Base-by-base conservation (phyloP, 129 eudicot genomes). In the Erigeron canadensis region DNA sequence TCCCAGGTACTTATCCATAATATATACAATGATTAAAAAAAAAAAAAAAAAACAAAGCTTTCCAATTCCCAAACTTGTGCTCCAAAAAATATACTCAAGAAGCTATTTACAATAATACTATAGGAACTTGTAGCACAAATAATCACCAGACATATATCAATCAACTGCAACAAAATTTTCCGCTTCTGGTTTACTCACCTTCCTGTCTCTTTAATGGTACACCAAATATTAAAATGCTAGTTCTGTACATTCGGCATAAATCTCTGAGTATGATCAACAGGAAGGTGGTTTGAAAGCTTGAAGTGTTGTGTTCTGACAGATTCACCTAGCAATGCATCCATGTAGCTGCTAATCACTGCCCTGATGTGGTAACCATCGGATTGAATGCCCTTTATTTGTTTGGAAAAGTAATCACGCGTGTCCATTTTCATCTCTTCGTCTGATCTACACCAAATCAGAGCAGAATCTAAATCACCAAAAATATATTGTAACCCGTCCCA, bases 281-380 rank as follows among this genome's bases (percentile, higher is more conserved):
- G 67, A 78, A 82, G 74, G 13, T 81, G 82, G 78, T 75, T 84
- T 3, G 95, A 89, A 63, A 87, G 75, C 84, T 82, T 84, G 84
- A 84, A 87, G 38, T 72, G 38, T 46, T 63, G 77, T 9, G 77
- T 75, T 48, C 73, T 75, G 18, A 51, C 21, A 43, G 28, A 60
- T 19, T 79, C 18, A 2, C 79, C 81, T 48, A 67, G 64, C 53
- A 87, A 60, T 48, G 81, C 84, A 69, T 87, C 95, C 87, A 82
- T 82, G 22, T 72, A 84, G 81, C 95, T 82, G 77, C 89, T 85
- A 64, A 87, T 82, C 63, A 82, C 86, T 67, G 75, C 87, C 50
- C 17, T 53, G 2, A 87, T 75, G 8, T 68, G 79, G 11, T 72
- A 77, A 5, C 86, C 84, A n/a, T 75, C 78, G 9, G 23, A 55